These are phyloP conservation scores for Xylaria sp. DNA, from an alignment of 2,329 filamentous ascomycete species.

Conservation along the genomic window DNA sequence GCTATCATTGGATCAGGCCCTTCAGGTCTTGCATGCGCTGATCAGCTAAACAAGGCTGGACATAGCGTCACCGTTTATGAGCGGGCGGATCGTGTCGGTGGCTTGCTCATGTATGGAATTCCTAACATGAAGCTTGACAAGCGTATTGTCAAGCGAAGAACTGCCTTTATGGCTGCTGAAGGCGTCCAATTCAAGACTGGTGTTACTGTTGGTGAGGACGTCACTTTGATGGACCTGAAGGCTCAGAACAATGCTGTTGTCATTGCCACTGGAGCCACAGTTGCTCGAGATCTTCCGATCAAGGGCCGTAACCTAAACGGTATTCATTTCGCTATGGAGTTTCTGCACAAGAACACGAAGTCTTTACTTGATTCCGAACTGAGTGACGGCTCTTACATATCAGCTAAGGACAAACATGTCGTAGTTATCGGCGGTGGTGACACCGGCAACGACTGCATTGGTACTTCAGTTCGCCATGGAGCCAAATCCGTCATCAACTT, in stretches of 20 bases:
- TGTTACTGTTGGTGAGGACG: conserved; percentile 80
- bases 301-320: conserved; percentile 88
- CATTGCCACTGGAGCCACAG: conserved; percentile 91
- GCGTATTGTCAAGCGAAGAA: conserved; percentile 93
- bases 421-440: conserved; percentile 98
- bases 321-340: conserved; percentile 97
- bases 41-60: conserved; percentile 93
- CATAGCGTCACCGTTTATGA: conserved; percentile 92
- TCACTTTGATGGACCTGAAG: conserved; percentile 78
- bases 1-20: conserved; percentile 93
- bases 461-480: conserved; percentile 93
- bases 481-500: conserved; percentile 98
- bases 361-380: conserved; percentile 93
- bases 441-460: conserved; percentile 97
- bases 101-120: conserved; percentile 97
- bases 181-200: conserved; percentile 85
- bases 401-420: conserved; percentile 94
- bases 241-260: conserved; percentile 83
- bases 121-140: conserved; percentile 99
- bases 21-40: conserved; percentile 87
- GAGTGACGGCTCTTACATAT: conserved; percentile 86
- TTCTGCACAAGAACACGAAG: conserved; percentile 97
- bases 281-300: conserved; percentile 91
- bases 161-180: conserved; percentile 93
- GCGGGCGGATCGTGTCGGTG: conserved; percentile 88